phyloP scores from a whole-genome alignment of 2,329 filamentous ascomycete species.

The Aspergillus brunneoviolaceus region DNA sequence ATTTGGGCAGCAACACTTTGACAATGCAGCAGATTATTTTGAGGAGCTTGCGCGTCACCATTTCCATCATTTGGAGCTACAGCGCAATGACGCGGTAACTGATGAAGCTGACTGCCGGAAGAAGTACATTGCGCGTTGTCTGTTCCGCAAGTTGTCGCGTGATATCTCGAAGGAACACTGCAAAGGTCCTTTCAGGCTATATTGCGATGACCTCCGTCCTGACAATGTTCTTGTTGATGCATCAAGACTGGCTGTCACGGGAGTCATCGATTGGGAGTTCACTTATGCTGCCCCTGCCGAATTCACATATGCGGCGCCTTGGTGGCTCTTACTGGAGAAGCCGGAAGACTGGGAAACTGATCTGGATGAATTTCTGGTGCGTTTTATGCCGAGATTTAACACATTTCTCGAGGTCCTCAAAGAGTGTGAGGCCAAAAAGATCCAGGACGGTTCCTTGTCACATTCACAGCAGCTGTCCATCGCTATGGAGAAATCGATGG shows the following conservation, averaged over 20 bases:
- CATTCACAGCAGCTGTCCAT: slow-evolving; percentile 23
- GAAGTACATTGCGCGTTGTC: slow-evolving; percentile 27
- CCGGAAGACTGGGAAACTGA: no score
- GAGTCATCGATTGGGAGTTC: no score
- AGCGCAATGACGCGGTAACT: slow-evolving; percentile 27
- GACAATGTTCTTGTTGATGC: no score
- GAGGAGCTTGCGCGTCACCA: slow-evolving; percentile 26
- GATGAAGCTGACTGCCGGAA: slow-evolving; percentile 25
- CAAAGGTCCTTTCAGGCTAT: slow-evolving; percentile 11
- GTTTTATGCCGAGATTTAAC: slow-evolving; percentile 19
- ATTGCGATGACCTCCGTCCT: no score
- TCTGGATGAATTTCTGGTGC: no score
- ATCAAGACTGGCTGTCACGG: no score
- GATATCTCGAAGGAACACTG: slow-evolving; percentile 19
- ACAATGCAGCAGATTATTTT: slow-evolving; percentile 28
- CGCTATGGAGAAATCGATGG: slow-evolving; percentile 25
- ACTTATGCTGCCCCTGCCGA: no score
- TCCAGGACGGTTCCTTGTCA: slow-evolving; percentile 16
- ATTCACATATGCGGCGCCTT: no score
- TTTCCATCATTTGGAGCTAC: slow-evolving; percentile 26
- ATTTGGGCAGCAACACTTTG: slow-evolving; percentile 21
- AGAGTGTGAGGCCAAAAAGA: slow-evolving; percentile 24
- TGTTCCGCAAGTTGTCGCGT: slow-evolving; percentile 24
- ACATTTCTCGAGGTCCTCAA: slow-evolving; percentile 27
- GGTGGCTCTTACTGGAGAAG: no score